A percentile compares a stretch with the other conserved stretches of the same genome.
These are phyloP conservation scores for Umbelopsis sp. DNA, from an alignment of 371 early-diverging fungal genomes.

Conservation along the genomic window DNA sequence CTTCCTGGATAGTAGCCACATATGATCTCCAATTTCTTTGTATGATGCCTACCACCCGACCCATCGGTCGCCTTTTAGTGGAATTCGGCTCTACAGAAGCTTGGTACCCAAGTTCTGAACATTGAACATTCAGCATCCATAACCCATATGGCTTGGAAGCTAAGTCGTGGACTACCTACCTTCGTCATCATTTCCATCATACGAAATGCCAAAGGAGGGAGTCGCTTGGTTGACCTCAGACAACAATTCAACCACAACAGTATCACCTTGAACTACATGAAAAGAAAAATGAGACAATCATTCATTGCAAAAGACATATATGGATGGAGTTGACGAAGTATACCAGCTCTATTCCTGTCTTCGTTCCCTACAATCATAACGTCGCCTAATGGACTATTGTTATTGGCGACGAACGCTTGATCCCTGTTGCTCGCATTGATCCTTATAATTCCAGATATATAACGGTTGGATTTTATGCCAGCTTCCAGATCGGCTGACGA, in stretches of 20 bases:
- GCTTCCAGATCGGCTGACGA: slow-evolving; percentile 59
- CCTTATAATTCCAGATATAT: slow-evolving; percentile 56
- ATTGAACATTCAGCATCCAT: slow-evolving; percentile 8
- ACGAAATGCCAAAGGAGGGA: slow-evolving; percentile 57
- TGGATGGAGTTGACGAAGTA: neutral
- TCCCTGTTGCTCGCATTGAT: slow-evolving; percentile 55
- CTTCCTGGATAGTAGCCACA: slow-evolving; percentile 85
- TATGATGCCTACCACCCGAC: slow-evolving; percentile 79
- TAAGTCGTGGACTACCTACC: slow-evolving; percentile 27
- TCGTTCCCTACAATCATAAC: slow-evolving; percentile 72
- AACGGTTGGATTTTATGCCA: slow-evolving; percentile 61
- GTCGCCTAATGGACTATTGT: slow-evolving; percentile 43
- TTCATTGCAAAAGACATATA: neutral
- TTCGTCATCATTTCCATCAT: slow-evolving; percentile 48
- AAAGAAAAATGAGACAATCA: neutral
- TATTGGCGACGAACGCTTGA: slow-evolving; percentile 62
- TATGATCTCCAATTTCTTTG: slow-evolving; percentile 90
- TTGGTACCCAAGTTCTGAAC: slow-evolving; percentile 19
- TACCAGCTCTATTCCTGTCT: slow-evolving; percentile 76
- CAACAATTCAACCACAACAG: slow-evolving; percentile 77
- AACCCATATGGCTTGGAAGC: neutral
- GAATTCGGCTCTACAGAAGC: slow-evolving; percentile 23
- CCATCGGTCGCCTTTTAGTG: slow-evolving; percentile 56
- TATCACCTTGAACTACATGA: slow-evolving; percentile 74
- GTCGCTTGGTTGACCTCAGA: slow-evolving; percentile 66